Evolutionary conservation across 306 rosid species (phyloP).

Genomic region (Pyrus pyrifolia): DNA sequence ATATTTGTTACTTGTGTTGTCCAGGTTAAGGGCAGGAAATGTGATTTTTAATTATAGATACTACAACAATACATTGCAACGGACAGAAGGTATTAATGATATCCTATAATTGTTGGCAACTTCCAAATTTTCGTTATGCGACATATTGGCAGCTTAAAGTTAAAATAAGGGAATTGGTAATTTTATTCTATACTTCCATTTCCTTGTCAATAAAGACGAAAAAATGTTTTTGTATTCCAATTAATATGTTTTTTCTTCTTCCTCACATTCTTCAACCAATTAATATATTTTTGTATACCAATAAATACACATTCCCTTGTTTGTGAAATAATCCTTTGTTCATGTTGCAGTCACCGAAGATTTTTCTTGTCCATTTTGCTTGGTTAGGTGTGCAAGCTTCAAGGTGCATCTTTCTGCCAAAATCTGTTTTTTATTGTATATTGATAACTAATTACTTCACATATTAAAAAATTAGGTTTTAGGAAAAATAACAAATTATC

Average conservation of each 20-base stretch:
- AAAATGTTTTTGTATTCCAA: background rate
- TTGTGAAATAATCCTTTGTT: conserved; percentile 7
- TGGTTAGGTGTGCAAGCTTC: conserved; percentile 61
- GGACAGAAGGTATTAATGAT: conserved; percentile 59
- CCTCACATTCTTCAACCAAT: background rate
- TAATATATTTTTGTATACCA: background rate
- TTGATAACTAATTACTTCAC: background rate
- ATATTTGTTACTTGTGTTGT: conserved; percentile 27
- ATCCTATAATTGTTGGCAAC: background rate
- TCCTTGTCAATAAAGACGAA: background rate
- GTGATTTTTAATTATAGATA: conserved; percentile 72
- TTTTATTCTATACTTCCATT: background rate
- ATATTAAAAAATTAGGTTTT: too few species aligned
- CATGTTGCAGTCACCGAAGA: conserved; percentile 66
- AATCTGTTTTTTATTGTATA: background rate
- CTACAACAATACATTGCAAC: conserved; percentile 57
- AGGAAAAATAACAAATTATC: background rate
- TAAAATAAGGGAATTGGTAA: background rate
- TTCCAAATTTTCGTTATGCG: background rate
- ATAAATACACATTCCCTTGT: background rate
- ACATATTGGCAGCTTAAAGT: background rate
- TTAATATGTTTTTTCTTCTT: background rate
- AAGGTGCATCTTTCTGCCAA: conserved; percentile 46
- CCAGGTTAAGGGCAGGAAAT: conserved; percentile 75
- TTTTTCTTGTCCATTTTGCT: conserved; percentile 79